Evolutionary conservation across 1,284 basidiomycete species (phyloP), one percentile per base, ranked within the genome.

Genomic region (Rhizoctonia solani): DNA sequence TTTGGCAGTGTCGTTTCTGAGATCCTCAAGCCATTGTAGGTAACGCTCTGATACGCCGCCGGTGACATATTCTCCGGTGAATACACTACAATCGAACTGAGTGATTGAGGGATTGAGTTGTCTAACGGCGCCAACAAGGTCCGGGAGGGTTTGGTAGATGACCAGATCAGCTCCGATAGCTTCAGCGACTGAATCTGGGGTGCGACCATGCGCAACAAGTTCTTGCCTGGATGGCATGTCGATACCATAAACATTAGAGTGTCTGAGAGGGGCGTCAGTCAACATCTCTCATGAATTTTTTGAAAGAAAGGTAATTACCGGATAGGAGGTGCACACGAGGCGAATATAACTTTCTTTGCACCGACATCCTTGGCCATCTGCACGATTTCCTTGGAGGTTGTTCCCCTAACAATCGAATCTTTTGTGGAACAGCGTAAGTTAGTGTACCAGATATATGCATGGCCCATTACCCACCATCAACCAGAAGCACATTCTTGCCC

Each of bases 291-390:
- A 39, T 30, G 2, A 14, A 41, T 14, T 37, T 37, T 27, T 19
- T 32, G 34, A 23, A 14, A 23, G 14, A 44, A 34, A 13, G 23
- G 16, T 16, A 56, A 72, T 59, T 70, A 90, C 84, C 93, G 84
- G 74, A 99, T 98, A 1, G 96, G 93, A 13, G 97, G 97, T 14
- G 97, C 94, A 74, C 96, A 99, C 63, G 93, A 97, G 0, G 97
- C 97, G 72, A 99, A 89, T 72, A 98, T 91, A 73, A 99, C 94
- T 73, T 92, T 93, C 78, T 91, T 94, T n/a, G 97, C 96, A 16
- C 97, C 97, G 5, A 98, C 97, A 74, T 99, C 97, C 75, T 95
- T 94, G 32, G 97, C 97, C 96, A 99, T 99, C 77, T 98, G 95
- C 49, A 99, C 87, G 72, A 99, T 99, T 79, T 99, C 97, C 76